Evolutionary conservation across 805 yeast genomes (phyloP).

Genomic region (Candida ulmi): DNA sequence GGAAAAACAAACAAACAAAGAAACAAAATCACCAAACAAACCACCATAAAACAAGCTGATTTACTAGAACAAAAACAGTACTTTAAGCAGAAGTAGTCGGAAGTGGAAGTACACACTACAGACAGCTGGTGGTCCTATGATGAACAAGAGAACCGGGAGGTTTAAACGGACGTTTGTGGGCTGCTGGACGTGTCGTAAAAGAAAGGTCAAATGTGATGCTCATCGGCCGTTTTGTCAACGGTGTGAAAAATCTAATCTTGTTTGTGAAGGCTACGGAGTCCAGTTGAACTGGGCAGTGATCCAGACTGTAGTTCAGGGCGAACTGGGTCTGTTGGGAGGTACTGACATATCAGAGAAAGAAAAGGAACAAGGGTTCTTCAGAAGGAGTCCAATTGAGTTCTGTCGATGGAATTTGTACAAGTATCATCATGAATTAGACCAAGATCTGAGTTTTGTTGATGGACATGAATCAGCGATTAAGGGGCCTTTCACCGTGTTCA

Average conservation of each 20-base stretch:
- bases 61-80: too few relatives aligned
- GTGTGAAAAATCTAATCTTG: slow-evolving; percentile 58
- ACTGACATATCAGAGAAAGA: slow-evolving; percentile 21
- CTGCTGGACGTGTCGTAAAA: slow-evolving; percentile 82
- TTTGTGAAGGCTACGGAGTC: slow-evolving; percentile 79
- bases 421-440: slow-evolving; percentile 74
- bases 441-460: slow-evolving; percentile 46
- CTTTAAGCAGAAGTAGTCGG: too few relatives aligned
- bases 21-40: too few relatives aligned
- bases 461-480: slow-evolving; percentile 24
- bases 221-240: slow-evolving; percentile 60
- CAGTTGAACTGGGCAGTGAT: slow-evolving; percentile 71
- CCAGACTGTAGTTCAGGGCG: slow-evolving; percentile 36
- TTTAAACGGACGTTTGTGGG: slow-evolving; percentile 58
- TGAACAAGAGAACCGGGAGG: slow-evolving; percentile 10
- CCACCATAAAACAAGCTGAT: too few relatives aligned
- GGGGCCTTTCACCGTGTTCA: slow-evolving; percentile 1
- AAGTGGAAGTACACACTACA: too few relatives aligned
- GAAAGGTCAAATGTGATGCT: slow-evolving; percentile 80
- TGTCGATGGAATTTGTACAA: slow-evolving; percentile 21
- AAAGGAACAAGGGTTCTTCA: slow-evolving; percentile 16
- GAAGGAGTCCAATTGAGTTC: slow-evolving; percentile 56
- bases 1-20: too few relatives aligned
- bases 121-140: too few relatives aligned
- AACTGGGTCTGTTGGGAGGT: slow-evolving; percentile 22